phyloP scores from a whole-genome alignment of 495 filamentous ascomycete species.

The Penicillium desertorum region DNA sequence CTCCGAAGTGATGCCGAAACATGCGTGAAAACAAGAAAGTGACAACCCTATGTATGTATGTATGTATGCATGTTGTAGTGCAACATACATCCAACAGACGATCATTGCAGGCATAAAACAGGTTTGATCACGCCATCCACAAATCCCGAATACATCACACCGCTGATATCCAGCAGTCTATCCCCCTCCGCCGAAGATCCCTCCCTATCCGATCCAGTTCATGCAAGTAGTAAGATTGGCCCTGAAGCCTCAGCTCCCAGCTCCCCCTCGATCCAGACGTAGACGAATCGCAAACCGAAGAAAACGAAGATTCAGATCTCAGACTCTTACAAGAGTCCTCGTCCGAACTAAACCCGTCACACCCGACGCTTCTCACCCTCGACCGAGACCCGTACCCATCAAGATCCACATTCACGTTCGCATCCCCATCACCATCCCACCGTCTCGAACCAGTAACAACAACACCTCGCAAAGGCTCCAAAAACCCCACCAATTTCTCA shows the following conservation, averaged over 20 bases:
- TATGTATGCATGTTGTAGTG: neutral
- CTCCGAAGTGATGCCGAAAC: no score
- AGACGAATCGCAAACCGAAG: neutral
- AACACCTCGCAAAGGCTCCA: constrained; percentile 41
- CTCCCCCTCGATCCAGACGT: neutral
- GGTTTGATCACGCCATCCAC: constrained; percentile 6
- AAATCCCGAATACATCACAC: constrained; percentile 15
- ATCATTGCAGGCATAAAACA: neutral
- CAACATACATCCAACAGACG: neutral
- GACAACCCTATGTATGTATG: neutral
- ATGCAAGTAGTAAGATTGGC: constrained; percentile 40
- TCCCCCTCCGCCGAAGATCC: constrained; percentile 36
- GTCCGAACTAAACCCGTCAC: neutral
- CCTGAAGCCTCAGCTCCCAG: constrained; percentile 40
- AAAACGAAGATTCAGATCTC: neutral
- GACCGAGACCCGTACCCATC: neutral
- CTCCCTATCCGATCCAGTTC: constrained; percentile 34
- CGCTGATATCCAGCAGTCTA: constrained; percentile 28
- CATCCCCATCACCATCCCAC: neutral
- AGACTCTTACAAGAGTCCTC: constrained; percentile 4
- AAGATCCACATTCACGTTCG: neutral
- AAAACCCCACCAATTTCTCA: constrained; percentile 43
- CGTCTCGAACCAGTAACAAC: constrained; percentile 13
- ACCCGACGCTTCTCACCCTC: neutral
- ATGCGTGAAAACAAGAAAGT: neutral